A percentile compares a stretch with the other conserved stretches of the same genome.
These are phyloP conservation scores for Babesia caballi DNA, from an alignment of 169 alveolate species.

Conservation along the genomic window DNA sequence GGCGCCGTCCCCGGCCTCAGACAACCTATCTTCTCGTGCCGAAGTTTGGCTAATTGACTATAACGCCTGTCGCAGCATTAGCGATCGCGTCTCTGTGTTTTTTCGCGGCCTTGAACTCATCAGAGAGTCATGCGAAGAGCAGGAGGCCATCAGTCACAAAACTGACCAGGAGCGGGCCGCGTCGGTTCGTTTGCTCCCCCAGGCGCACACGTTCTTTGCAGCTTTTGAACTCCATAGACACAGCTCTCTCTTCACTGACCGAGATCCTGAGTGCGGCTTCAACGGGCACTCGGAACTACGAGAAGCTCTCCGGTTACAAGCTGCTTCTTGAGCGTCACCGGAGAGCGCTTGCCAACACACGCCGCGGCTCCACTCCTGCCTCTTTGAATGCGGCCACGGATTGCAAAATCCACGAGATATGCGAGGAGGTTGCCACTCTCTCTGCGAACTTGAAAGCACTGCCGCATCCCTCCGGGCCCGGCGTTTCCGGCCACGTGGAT, in stretches of 20 bases:
- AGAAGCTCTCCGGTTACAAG: slow-evolving; percentile 9
- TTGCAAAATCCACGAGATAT: not conserved
- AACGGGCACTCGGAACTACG: slow-evolving; percentile 28
- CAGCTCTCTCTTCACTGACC: slow-evolving; percentile 1
- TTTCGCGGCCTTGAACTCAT: slow-evolving; percentile 1
- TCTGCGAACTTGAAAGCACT: not conserved
- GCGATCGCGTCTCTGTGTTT: not conserved
- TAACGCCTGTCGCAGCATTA: not conserved
- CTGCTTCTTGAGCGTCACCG: slow-evolving; percentile 1
- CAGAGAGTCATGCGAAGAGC: not conserved
- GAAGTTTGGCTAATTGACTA: not conserved
- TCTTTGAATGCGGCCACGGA: not conserved
- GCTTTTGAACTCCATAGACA: slow-evolving; percentile 14
- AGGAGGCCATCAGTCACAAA: not conserved
- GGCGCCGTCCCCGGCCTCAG: not conserved
- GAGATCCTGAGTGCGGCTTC: slow-evolving; percentile 27
- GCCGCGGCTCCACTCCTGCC: not conserved
- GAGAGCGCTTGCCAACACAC: not conserved
- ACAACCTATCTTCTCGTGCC: not conserved
- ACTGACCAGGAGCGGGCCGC: not conserved
- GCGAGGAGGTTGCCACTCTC: slow-evolving; percentile 8
- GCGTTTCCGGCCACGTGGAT: not conserved
- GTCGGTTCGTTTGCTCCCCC: slow-evolving; percentile 2
- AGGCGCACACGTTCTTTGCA: not conserved
- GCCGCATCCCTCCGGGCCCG: not conserved